Evolutionary conservation across 805 yeast genomes (phyloP), one percentile per base, ranked within the genome.

Genomic region (Pichia thaimueangensis): DNA sequence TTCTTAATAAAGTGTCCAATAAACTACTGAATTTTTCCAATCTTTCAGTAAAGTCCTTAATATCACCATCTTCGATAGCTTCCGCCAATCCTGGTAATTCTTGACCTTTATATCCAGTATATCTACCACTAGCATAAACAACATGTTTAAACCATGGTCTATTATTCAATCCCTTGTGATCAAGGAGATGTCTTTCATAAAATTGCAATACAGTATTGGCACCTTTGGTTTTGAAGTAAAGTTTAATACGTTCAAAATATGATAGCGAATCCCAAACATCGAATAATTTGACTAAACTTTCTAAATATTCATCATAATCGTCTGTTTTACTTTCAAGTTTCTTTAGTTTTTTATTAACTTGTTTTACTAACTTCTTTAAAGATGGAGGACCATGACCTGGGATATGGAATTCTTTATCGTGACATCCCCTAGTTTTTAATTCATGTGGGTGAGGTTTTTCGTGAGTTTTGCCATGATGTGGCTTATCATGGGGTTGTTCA

Each of bases 21-120:
- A 48, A 35, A 12, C 13, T 10, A 23, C 42, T 42, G 27, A 53
- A 48, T 16, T 38, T 41, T n/a, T 27, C 37, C 19, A 57, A 42
- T 13, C 51, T 54, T 4, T 60, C 52, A 15, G 58, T 50, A 34
- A 71, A 61, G 4, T 57, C 57, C 20, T 58, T 61, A 15, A 55
- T 50, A 35, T 71, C 68, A 1, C 55, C 45, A 47, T 74, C 80
- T 47, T 75, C 80, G 13, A 78, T 51, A 0, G 78, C 72, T 52
- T 78, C 83, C 6, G 63, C 63, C 30, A 78, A 56, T 0, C 77
- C 80, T 1, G 83, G 82, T 42, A 76, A 61, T 30, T 70, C 65
- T 41, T 73, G 77, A 4, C 80, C 81, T n/a, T 72, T 70, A 47
- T 78, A 77, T 2, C 83, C 83, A 1, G 80, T 76, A 58, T 73